A percentile compares a stretch with the other conserved stretches of the same genome.
Evolutionary conservation across 768 basidiomycete species (phyloP).

Genomic region (Suillus occidentalis): DNA sequence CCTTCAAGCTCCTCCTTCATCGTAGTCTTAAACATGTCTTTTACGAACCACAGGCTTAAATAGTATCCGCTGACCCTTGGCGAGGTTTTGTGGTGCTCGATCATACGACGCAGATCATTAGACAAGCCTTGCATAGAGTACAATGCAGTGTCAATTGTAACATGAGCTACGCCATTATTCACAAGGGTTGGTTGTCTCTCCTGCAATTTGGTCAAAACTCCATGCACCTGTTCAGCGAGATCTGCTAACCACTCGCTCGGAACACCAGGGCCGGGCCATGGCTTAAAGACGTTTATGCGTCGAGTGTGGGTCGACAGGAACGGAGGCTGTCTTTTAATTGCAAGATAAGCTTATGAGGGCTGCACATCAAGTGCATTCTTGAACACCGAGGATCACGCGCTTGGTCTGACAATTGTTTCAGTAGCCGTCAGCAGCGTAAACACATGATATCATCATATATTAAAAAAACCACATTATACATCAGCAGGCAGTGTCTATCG

Average conservation of each 20-base stretch:
- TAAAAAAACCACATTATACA: neutral
- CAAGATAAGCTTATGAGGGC: neutral
- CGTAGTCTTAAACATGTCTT: neutral
- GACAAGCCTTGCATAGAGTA: neutral
- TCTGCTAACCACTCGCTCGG: no score
- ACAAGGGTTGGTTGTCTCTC: no score
- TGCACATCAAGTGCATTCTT: neutral
- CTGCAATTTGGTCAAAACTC: no score
- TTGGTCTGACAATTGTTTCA: neutral
- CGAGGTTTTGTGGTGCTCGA: neutral
- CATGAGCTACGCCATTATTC: no score
- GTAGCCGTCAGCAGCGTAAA: neutral
- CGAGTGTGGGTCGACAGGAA: slow-evolving; percentile 10
- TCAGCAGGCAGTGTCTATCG: slow-evolving; percentile 25
- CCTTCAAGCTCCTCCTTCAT: neutral
- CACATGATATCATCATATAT: neutral
- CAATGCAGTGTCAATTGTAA: no score
- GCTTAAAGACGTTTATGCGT: no score
- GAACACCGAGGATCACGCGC: neutral
- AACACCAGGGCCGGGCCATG: no score
- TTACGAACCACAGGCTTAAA: no score
- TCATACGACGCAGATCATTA: neutral
- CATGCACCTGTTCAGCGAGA: no score
- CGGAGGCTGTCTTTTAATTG: neutral
- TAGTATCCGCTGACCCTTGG: neutral